These are phyloP conservation scores for Epichloe scottii DNA, from an alignment of 2,329 filamentous ascomycete species.

Conservation along the genomic window DNA sequence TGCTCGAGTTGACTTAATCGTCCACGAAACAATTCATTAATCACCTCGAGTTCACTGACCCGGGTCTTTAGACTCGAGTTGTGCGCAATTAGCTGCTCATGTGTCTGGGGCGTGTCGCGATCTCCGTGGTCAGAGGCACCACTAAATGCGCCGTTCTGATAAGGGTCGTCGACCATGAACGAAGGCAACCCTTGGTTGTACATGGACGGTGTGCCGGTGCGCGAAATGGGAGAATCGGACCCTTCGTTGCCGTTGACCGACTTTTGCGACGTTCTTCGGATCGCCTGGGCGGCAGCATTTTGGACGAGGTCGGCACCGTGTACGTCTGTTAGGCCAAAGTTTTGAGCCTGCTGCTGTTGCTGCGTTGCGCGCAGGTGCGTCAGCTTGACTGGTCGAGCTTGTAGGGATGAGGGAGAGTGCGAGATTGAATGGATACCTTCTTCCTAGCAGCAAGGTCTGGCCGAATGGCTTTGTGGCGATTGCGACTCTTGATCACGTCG, in stretches of 20 bases:
- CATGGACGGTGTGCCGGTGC: slow-evolving; percentile 65
- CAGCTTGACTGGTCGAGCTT: background rate
- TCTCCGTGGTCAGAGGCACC: slow-evolving; percentile 33
- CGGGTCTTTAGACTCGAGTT: slow-evolving; percentile 89
- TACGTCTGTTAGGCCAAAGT: slow-evolving; percentile 28
- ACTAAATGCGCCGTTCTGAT: slow-evolving; percentile 37
- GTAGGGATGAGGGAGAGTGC: background rate
- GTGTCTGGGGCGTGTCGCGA: slow-evolving; percentile 61
- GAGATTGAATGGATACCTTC: slow-evolving; percentile 48
- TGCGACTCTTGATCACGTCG: slow-evolving; percentile 98
- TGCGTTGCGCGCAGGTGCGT: slow-evolving; percentile 6
- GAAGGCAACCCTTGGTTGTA: slow-evolving; percentile 64
- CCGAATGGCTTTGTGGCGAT: slow-evolving; percentile 81
- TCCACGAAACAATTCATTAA: slow-evolving; percentile 71
- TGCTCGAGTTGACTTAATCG: slow-evolving; percentile 69
- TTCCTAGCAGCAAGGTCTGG: slow-evolving; percentile 69
- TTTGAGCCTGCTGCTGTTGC: slow-evolving; percentile 27
- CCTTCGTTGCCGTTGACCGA: slow-evolving; percentile 61
- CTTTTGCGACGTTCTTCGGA: slow-evolving; percentile 56
- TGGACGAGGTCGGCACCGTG: slow-evolving; percentile 46
- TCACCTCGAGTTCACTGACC: slow-evolving; percentile 88
- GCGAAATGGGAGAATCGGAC: slow-evolving; percentile 66
- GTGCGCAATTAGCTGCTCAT: slow-evolving; percentile 65
- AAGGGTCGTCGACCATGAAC: slow-evolving; percentile 65
- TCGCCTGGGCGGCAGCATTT: slow-evolving; percentile 38